Evolutionary conservation across 2,329 filamentous ascomycete species (phyloP).

Genomic region (Bretziella fagacearum): DNA sequence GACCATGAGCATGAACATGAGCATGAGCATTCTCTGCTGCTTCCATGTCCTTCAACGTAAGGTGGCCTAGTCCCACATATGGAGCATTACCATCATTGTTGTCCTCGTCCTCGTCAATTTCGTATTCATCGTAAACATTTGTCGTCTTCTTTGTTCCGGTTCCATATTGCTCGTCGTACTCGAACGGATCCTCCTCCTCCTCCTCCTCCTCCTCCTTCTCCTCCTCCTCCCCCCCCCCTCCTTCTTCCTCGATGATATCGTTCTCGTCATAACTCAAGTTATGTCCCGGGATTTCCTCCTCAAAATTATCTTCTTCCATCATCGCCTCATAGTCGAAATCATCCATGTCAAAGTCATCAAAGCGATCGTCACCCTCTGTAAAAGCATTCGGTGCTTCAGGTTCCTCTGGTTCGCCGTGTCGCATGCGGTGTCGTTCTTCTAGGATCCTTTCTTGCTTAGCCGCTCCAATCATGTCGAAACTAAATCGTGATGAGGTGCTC

Average conservation of each 20-base stretch:
- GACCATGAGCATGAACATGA: too few species aligned
- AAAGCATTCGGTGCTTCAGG: slow-evolving; percentile 21
- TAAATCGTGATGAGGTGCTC: slow-evolving; percentile 64
- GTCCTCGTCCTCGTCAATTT: slow-evolving; percentile 27
- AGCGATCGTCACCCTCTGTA: slow-evolving; percentile 31
- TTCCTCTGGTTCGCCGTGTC: slow-evolving; percentile 43
- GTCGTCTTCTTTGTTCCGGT: background rate
- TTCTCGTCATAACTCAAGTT: slow-evolving; percentile 31
- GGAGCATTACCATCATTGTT: slow-evolving; percentile 37
- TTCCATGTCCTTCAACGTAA: slow-evolving; percentile 11
- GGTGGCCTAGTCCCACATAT: slow-evolving; percentile 13
- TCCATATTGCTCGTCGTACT: slow-evolving; percentile 18
- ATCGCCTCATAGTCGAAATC: slow-evolving; percentile 47
- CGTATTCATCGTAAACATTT: slow-evolving; percentile 19
- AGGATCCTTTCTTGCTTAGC: slow-evolving; percentile 51
- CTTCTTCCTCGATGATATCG: slow-evolving; percentile 25
- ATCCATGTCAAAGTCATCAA: slow-evolving; percentile 38
- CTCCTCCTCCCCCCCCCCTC: too few species aligned
- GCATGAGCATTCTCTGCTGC: slow-evolving; percentile 4
- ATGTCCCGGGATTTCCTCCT: slow-evolving; percentile 49
- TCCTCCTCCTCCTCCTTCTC: slow-evolving; percentile 18
- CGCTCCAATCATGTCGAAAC: slow-evolving; percentile 61
- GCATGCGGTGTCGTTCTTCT: slow-evolving; percentile 55
- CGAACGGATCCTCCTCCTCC: slow-evolving; percentile 19
- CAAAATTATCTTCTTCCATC: slow-evolving; percentile 47